Conservation (phyloP, 768 basidiomycete genomes). For the Tulasnella calospora region DNA sequence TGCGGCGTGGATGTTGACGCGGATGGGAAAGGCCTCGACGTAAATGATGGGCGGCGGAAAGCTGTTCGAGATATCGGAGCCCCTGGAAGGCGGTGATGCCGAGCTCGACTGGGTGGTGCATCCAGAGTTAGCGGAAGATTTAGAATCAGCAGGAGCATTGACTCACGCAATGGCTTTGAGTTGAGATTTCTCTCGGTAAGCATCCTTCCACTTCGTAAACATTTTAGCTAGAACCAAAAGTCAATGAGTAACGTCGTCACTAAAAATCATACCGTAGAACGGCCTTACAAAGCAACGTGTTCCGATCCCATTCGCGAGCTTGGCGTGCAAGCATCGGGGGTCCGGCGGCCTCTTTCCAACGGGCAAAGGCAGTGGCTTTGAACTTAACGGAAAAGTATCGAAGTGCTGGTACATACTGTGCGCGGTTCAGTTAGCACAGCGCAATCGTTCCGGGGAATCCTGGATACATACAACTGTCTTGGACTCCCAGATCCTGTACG, state of each 20-base stretch:
- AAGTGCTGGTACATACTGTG: conserved; percentile 71
- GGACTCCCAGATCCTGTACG: conserved; percentile 69
- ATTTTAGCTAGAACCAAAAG: conserved; percentile 42
- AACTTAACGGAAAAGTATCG: conserved; percentile 60
- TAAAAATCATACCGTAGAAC: background rate
- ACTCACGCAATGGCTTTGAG: conserved; percentile 81
- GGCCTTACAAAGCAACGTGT: conserved; percentile 53
- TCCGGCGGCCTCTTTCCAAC: conserved; percentile 68
- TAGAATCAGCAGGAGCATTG: background rate
- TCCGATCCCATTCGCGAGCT: conserved; percentile 59
- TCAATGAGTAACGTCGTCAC: background rate
- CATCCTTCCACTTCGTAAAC: conserved; percentile 64
- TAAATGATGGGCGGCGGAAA: conserved; percentile 11
- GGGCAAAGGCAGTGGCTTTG: conserved; percentile 58
- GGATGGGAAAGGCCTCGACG: background rate
- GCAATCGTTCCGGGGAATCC: background rate
- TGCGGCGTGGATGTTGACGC: background rate
- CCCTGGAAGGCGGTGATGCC: conserved; percentile 67
- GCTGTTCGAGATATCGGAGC: conserved; percentile 21
- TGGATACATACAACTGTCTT: conserved; percentile 57
- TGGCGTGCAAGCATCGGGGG: conserved; percentile 57
- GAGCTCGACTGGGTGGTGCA: conserved; percentile 56
- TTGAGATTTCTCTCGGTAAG: conserved; percentile 62
- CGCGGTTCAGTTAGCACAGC: conserved; percentile 2
- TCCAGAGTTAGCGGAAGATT: conserved; percentile 28